Base-by-base conservation (phyloP, 768 basidiomycete genomes). In the Pilatotrama ljubarskyi region DNA sequence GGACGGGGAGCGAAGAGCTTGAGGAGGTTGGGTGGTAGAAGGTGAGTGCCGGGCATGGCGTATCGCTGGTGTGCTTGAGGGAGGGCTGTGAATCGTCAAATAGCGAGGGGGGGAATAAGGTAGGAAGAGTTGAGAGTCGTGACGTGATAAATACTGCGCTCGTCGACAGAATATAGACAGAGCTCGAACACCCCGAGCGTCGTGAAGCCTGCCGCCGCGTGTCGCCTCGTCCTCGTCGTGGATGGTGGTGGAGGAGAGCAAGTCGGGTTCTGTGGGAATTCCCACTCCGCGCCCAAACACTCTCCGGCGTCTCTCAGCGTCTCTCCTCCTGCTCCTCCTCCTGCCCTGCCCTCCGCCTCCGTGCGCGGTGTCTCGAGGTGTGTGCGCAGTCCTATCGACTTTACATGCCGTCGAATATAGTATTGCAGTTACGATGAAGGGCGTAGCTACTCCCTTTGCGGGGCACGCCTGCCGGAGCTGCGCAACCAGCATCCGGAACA, bases 1-100 rank as follows among this genome's bases (percentile, higher is more conserved):
- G 96, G 93, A 7, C 97, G 86, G 4, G 97, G 95, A 0, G 93
- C 89, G 73, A 98, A 99, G 65, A 98, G 88, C 73, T 96, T 95
- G 73, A 98, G 87, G 52, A 99, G 84, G 75, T 98, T 97, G 3
- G 94, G 94, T 3, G 96, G 96, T 22, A 99, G 83, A 22, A 95
- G 81, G 76, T 95, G 92, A 3, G 93, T 94, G 48, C 90, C 90
- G 10, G 80, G 80, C 80, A 81, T 81, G 61, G 38, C 64, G 64
- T 48, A 24, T 4, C 22, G 58, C 29, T 17, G 25, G 36, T 43
- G 57, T 29, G 47, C 36, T 55, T 47, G 26, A 17, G 13, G 24
- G 13, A n/a, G 25, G 29, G 51, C 20, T 7, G 59, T 4, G 58
- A 0, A 37, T 41, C 25, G 56, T 58, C 36, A 42, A 58, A 53